Evolutionary conservation across 352 stramenopile species (phyloP).

Genomic region (Phytopythium ostracodes): DNA sequence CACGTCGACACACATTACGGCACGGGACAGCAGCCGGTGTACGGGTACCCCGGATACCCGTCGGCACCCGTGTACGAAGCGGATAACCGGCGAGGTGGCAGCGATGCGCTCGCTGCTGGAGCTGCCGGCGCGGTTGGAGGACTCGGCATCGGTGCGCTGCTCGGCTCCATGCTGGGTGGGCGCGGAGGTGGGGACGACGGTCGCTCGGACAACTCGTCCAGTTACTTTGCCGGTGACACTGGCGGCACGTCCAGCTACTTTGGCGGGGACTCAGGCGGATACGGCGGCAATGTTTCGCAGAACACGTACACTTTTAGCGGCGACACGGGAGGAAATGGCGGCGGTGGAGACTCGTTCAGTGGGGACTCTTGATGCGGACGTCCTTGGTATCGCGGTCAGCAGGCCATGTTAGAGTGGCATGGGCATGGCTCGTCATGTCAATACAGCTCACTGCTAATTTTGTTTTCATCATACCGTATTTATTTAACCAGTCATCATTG

Average conservation of each 20-base stretch:
- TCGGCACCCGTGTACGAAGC: constrained; percentile 29
- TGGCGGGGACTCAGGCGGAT: constrained; percentile 31
- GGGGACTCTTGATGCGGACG: constrained; percentile 36
- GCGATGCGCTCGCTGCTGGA: constrained; percentile 27
- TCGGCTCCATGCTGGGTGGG: constrained; percentile 42
- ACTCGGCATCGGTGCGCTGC: constrained; percentile 38
- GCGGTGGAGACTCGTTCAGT: constrained; percentile 37
- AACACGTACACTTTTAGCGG: constrained; percentile 53
- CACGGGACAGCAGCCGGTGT: constrained; percentile 27
- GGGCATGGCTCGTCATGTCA: no score
- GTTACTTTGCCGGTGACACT: constrained; percentile 15
- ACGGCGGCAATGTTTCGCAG: constrained; percentile 12
- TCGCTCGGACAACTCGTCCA: not conserved
- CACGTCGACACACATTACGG: constrained; percentile 36
- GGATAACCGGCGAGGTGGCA: constrained; percentile 5
- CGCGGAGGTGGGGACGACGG: constrained; percentile 24
- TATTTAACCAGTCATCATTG: no score
- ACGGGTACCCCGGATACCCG: constrained; percentile 43
- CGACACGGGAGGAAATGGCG: constrained; percentile 35
- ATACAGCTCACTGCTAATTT: no score
- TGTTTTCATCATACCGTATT: no score
- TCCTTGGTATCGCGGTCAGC: no score
- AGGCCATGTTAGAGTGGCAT: no score
- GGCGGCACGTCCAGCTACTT: constrained; percentile 22
- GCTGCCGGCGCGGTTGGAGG: constrained; percentile 45